phyloP scores from a whole-genome alignment of 2,329 filamentous ascomycete genomes.

The Fusarium equiseti region DNA sequence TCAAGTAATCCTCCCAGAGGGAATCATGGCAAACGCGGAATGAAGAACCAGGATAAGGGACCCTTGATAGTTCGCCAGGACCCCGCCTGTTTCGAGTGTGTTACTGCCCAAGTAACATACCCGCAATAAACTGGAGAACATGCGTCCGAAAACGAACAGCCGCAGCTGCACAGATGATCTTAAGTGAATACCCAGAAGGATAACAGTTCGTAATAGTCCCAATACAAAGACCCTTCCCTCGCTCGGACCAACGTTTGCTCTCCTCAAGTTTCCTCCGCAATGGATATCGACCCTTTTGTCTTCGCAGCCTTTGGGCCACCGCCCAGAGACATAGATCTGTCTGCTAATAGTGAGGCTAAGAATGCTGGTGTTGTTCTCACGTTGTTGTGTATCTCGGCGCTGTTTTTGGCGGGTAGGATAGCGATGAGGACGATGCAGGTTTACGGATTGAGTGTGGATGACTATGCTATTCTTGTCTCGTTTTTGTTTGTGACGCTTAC shows the following conservation, averaged over 20 bases:
- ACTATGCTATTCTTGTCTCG: conserved; percentile 20
- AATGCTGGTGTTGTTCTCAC: conserved; percentile 17
- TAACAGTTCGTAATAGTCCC: neutral
- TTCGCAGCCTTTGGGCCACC: conserved; percentile 12
- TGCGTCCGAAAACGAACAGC: neutral
- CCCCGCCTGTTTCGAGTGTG: conserved; percentile 20
- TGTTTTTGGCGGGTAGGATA: conserved; percentile 7
- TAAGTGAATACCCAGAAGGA: neutral
- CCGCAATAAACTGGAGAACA: conserved; percentile 18
- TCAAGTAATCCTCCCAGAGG: neutral
- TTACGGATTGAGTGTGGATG: conserved; percentile 16
- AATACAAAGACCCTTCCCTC: neutral
- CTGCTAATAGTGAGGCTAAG: neutral
- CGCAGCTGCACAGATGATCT: conserved; percentile 3
- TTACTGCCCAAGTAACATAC: conserved; percentile 5
- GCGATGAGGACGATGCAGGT: conserved; percentile 10
- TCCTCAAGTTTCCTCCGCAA: neutral
- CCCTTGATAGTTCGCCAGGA: neutral
- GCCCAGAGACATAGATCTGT: conserved; percentile 11
- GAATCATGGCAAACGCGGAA: neutral
- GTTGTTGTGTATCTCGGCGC: conserved; percentile 7
- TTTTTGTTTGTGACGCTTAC: conserved; percentile 16
- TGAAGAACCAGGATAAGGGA: neutral
- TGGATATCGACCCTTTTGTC: conserved; percentile 19
- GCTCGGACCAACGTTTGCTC: neutral